A percentile compares a stretch with the other conserved stretches of the same genome.
Conservation (phyloP, 2,329 filamentous ascomycete species). For the Biscogniauxia sp. region DNA sequence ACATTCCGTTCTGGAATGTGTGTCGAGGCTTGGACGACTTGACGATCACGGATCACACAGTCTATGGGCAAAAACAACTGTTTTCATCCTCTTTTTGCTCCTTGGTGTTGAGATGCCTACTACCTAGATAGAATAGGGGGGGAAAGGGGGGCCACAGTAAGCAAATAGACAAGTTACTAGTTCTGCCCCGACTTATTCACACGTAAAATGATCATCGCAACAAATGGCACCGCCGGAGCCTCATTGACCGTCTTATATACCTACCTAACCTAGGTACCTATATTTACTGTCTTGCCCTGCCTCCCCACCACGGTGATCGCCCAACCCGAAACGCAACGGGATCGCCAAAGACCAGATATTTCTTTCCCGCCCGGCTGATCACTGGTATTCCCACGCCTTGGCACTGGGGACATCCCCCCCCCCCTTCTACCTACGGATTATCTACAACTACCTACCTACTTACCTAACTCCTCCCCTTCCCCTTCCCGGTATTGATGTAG, state of each 20-base stretch:
- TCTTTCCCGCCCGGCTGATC: not conserved
- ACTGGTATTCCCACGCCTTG: not conserved
- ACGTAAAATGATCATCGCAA: not conserved
- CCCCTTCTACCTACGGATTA: no score
- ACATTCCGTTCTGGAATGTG: not conserved
- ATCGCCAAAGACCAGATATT: not conserved
- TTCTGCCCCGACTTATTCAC: not conserved
- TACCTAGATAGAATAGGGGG: no score
- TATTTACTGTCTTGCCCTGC: no score
- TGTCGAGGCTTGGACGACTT: not conserved
- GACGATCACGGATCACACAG: not conserved
- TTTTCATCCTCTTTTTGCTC: not conserved
- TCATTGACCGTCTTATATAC: not conserved
- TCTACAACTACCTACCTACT: no score
- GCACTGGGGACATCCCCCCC: not conserved
- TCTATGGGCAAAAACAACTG: not conserved
- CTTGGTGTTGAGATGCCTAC: no score
- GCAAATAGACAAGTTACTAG: not conserved
- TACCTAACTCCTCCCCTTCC: no score
- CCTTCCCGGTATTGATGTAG: not conserved
- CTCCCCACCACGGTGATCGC: not conserved
- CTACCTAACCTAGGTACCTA: no score
- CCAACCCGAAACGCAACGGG: not conserved
- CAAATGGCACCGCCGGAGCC: not conserved
- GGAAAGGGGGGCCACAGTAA: not conserved